Base-by-base conservation (phyloP, 2,329 filamentous ascomycete genomes). In the Talaromyces funiculosus region DNA sequence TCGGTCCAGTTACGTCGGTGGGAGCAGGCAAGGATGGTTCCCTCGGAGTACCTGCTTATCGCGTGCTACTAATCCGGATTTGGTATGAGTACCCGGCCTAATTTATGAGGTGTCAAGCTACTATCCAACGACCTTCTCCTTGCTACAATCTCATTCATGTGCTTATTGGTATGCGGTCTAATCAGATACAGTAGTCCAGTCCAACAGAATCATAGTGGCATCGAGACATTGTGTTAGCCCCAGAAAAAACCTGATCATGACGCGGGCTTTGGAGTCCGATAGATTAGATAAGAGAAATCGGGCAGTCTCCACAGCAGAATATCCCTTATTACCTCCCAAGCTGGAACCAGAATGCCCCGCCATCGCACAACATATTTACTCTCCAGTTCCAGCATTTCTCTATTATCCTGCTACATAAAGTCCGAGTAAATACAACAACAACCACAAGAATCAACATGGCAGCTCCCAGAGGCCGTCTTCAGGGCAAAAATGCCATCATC, bases 401-500 rank as follows among this genome's bases (percentile, higher is more conserved):
- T 14, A 51, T n/a, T 8, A n/a, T 18, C 14, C 18, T 16, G 16
- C 7, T 38, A 5, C 18, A 18, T n/a, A 38, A 18, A 38, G 4
- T 18, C 16, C 16, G 1, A 40, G 1, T 10, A 38, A n/a, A n/a
- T 14, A 37, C 38, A n/a, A n/a, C 29, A 35, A 22, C 26, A 51
- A 10, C 29, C 14, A 33, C 45, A 7, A 9, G n/a, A 33, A 33
- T 10, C 33, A 62, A 6, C 33, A 58, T 61, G 60, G 49, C 65
- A 53, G 60, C 62, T 54, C 61, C 64, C 9, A 63, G 65, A 66
- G 72, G 72, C 65, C 82, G 85, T 68, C 79, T 88, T 59, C 79
- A 83, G 64, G 84, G 84, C 73, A 88, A 88, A 76, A 87, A 86
- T 76, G 84, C 83, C 72, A 80, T 96, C 72, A 84, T 96, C 76